A percentile compares a stretch with the other conserved stretches of the same genome.
Conservation (phyloP, 2,329 filamentous ascomycete species). For the Scytalidium lignicola region DNA sequence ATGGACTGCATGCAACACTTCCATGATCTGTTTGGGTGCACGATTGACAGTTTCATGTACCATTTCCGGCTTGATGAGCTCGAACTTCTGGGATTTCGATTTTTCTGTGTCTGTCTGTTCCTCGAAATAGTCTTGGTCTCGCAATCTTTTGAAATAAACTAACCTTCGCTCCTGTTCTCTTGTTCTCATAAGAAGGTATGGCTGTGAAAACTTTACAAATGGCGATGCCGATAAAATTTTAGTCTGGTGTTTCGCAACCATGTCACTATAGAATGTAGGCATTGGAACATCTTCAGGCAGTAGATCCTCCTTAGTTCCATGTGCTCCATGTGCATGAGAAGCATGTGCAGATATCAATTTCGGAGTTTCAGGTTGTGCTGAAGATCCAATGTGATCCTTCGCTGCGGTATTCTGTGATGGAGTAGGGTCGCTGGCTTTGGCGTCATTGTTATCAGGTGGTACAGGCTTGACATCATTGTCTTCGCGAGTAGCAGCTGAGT, state of each 20-base stretch:
- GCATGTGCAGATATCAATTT: conserved; percentile 29
- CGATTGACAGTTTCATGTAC: conserved; percentile 77
- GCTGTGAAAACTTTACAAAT: conserved; percentile 91
- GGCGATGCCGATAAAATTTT: conserved; percentile 93
- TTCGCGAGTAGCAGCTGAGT: neutral
- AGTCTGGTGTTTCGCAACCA: conserved; percentile 89
- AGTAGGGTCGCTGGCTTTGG: conserved; percentile 1
- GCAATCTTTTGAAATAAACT: conserved; percentile 73
- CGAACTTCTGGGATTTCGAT: conserved; percentile 65
- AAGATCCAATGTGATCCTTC: neutral
- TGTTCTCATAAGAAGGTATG: conserved; percentile 86
- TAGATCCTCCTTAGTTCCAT: conserved; percentile 42
- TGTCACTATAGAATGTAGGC: conserved; percentile 90
- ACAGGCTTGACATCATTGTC: neutral
- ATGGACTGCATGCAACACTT: conserved; percentile 90
- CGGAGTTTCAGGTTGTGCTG: conserved; percentile 6
- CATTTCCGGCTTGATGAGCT: conserved; percentile 93
- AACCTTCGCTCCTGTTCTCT: conserved; percentile 85
- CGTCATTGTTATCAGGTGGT: conserved; percentile 1
- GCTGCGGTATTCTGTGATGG: neutral
- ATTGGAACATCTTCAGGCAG: conserved; percentile 75
- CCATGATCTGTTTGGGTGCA: conserved; percentile 81
- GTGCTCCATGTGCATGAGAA: conserved; percentile 32
- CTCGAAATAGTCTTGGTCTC: conserved; percentile 66
- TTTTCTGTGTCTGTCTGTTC: conserved; percentile 55